Conservation (phyloP, 306 rosid genomes). For the Nissolia schottii region DNA sequence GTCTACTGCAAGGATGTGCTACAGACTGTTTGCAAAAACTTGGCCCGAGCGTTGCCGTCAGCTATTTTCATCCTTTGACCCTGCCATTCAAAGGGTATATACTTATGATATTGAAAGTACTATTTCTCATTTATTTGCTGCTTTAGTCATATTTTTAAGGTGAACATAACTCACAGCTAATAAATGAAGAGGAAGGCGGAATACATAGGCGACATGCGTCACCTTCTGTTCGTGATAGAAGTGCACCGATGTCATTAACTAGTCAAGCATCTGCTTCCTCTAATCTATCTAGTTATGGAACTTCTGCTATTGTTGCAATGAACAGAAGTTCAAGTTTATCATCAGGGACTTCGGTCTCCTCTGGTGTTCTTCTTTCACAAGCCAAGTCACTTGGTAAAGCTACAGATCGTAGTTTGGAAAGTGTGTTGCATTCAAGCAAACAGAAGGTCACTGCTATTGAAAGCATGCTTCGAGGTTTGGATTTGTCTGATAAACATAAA, state of each 20-base stretch:
- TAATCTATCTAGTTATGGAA: slow-evolving; percentile 89
- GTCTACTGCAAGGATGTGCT: slow-evolving; percentile 92
- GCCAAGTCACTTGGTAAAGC: slow-evolving; percentile 69
- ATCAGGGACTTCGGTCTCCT: slow-evolving; percentile 71
- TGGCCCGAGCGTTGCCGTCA: slow-evolving; percentile 96
- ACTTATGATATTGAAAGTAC: slow-evolving; percentile 21
- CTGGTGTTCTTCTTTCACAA: slow-evolving; percentile 70
- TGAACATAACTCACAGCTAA: slow-evolving; percentile 50
- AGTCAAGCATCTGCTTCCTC: slow-evolving; percentile 68
- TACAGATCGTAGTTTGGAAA: slow-evolving; percentile 87
- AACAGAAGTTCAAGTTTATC: slow-evolving; percentile 86
- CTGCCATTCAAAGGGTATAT: slow-evolving; percentile 92
- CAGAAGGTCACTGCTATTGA: slow-evolving; percentile 98
- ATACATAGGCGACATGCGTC: slow-evolving; percentile 87
- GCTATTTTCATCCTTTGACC: slow-evolving; percentile 82
- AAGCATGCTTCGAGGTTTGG: slow-evolving; percentile 98
- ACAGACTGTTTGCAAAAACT: slow-evolving; percentile 94
- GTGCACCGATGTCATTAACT: slow-evolving; percentile 43
- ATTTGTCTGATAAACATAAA: slow-evolving; percentile 76
- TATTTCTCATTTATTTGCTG: slow-evolving; percentile 11
- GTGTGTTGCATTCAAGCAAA: slow-evolving; percentile 92
- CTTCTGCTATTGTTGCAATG: slow-evolving; percentile 99
- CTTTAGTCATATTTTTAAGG: slow-evolving; percentile 19
- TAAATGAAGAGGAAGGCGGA: slow-evolving; percentile 99
- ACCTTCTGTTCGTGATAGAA: slow-evolving; percentile 91